These are phyloP conservation scores for Barnettozyma sucrosica DNA, from an alignment of 805 yeast species.

Conservation along the genomic window DNA sequence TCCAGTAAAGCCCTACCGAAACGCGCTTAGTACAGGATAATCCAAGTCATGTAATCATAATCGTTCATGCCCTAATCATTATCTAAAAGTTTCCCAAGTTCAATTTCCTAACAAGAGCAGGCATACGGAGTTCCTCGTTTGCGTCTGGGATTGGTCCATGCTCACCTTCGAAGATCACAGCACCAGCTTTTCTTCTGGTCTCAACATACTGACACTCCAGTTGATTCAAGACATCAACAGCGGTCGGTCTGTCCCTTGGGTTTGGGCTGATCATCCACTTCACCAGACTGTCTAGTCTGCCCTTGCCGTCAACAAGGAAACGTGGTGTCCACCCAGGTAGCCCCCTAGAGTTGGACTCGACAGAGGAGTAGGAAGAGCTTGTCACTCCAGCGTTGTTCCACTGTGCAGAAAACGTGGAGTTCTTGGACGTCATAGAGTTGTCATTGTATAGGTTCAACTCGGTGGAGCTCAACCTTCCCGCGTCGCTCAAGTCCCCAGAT, in stretches of 20 bases:
- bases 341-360: slow-evolving; percentile 20
- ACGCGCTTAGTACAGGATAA: background rate
- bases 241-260: slow-evolving; percentile 77
- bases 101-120: slow-evolving; percentile 16
- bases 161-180: slow-evolving; percentile 92
- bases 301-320: slow-evolving; percentile 68
- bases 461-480: slow-evolving; percentile 76
- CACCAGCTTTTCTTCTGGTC: slow-evolving; percentile 79
- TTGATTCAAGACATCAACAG: slow-evolving; percentile 59
- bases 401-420: slow-evolving; percentile 21
- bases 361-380: slow-evolving; percentile 27
- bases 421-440: slow-evolving; percentile 19
- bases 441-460: slow-evolving; percentile 40
- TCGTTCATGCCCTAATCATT: background rate
- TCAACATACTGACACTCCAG: slow-evolving; percentile 78
- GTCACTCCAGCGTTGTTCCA: slow-evolving; percentile 21
- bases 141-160: slow-evolving; percentile 72
- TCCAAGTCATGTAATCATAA: background rate
- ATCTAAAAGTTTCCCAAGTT: slow-evolving; percentile 13
- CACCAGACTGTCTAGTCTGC: slow-evolving; percentile 72
- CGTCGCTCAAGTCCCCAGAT: slow-evolving; percentile 93
- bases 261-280: slow-evolving; percentile 86
- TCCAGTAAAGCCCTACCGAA: no score
- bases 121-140: slow-evolving; percentile 25
- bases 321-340: slow-evolving; percentile 86